Evolutionary conservation across 345 rosid species (phyloP).

Genomic region (Mallotus nudiflorus): DNA sequence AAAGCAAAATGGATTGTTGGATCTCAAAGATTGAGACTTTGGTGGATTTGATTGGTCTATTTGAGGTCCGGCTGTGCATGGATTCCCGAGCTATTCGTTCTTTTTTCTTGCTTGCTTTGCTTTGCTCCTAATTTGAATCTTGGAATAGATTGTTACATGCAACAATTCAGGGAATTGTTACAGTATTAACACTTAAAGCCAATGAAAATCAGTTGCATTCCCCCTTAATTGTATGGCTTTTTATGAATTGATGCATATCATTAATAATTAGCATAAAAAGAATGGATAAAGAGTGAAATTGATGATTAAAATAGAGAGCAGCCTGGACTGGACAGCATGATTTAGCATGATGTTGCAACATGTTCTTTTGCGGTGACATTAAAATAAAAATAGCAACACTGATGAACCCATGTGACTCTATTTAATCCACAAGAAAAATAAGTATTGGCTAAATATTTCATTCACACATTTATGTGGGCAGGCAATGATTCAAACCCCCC

Average conservation of each 20-base stretch:
- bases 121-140: no score
- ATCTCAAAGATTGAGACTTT: slow-evolving; percentile 12
- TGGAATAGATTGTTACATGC: no score
- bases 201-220: no score
- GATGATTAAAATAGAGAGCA: slow-evolving; percentile 7
- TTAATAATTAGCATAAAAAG: slow-evolving; percentile 26
- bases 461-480: no score
- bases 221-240: no score
- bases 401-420: slow-evolving; percentile 20
- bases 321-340: slow-evolving; percentile 20
- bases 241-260: background rate
- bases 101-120: no score
- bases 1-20: background rate
- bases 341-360: slow-evolving; percentile 27
- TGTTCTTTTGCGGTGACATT: slow-evolving; percentile 9
- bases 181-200: no score
- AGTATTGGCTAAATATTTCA: no score
- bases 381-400: slow-evolving; percentile 11
- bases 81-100: background rate
- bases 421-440: no score
- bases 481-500: no score
- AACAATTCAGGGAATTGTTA: background rate
- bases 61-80: slow-evolving; percentile 9
- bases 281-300: slow-evolving; percentile 13
- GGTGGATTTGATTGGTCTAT: slow-evolving; percentile 1